Evolutionary conservation across 1,284 basidiomycete species (phyloP).

Genomic region (Mrakiaceae sp.): DNA sequence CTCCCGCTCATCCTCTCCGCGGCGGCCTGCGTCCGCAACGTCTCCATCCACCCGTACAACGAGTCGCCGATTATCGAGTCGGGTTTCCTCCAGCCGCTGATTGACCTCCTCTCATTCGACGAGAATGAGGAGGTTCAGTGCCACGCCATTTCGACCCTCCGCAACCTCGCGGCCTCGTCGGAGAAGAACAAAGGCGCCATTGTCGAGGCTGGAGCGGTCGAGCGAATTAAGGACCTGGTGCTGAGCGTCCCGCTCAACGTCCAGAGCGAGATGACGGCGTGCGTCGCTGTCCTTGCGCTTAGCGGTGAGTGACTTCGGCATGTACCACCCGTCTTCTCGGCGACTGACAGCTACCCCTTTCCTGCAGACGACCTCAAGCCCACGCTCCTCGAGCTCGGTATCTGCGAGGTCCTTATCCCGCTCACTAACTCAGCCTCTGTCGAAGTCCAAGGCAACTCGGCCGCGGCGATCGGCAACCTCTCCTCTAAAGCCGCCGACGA

Average conservation of each 20-base stretch:
- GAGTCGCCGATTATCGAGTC: slow-evolving; percentile 99
- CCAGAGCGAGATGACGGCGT: slow-evolving; percentile 99
- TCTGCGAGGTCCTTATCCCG: slow-evolving; percentile 94
- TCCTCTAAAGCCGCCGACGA: slow-evolving; percentile 92
- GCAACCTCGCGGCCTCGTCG: slow-evolving; percentile 91
- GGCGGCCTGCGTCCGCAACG: slow-evolving; percentile 96
- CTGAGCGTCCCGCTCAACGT: slow-evolving; percentile 91
- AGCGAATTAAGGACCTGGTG: slow-evolving; percentile 93
- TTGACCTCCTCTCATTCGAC: slow-evolving; percentile 89
- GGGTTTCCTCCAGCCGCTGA: slow-evolving; percentile 90
- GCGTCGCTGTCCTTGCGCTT: slow-evolving; percentile 84
- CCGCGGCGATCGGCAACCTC: slow-evolving; percentile 92
- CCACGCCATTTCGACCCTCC: slow-evolving; percentile 96
- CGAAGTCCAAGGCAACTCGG: slow-evolving; percentile 97
- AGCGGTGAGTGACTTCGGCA: slow-evolving; percentile 50
- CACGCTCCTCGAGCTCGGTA: slow-evolving; percentile 92
- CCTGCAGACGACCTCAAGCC: slow-evolving; percentile 80
- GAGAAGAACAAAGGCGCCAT: slow-evolving; percentile 99
- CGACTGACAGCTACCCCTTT: neutral
- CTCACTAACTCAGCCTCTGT: slow-evolving; percentile 91
- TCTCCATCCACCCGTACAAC: slow-evolving; percentile 96
- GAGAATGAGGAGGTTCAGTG: slow-evolving; percentile 99
- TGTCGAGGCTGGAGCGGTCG: slow-evolving; percentile 95
- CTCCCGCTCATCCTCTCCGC: slow-evolving; percentile 97
- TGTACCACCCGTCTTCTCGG: neutral